These are phyloP conservation scores for Setaria italica DNA, from an alignment of 202 grass and related monocot genomes.

Conservation along the genomic window DNA sequence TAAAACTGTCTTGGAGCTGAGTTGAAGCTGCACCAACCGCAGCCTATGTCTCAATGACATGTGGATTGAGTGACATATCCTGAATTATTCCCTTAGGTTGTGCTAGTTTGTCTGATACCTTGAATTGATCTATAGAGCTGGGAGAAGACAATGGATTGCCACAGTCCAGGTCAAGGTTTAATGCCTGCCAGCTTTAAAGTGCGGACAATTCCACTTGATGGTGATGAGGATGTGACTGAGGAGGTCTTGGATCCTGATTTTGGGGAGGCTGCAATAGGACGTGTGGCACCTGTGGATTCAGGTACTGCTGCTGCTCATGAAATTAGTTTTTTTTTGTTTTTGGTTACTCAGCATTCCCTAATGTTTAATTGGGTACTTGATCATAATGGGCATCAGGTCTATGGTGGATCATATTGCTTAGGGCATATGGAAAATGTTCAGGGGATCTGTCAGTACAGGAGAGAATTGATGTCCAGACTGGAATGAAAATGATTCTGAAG, in stretches of 20 bases:
- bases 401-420: conserved; percentile 96
- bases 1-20: not conserved
- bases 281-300: conserved; percentile 97
- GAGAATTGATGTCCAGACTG: conserved; percentile 97
- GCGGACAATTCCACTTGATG: conserved; percentile 79
- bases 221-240: conserved; percentile 83
- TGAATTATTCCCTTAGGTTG: not conserved
- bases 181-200: conserved; percentile 99
- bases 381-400: conserved; percentile 60
- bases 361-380: conserved; percentile 27
- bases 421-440: conserved; percentile 94
- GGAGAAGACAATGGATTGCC: conserved; percentile 99
- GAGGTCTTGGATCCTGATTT: conserved; percentile 99
- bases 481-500: conserved; percentile 97
- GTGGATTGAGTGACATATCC: conserved; percentile 1
- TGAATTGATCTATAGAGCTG: conserved; percentile 69
- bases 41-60: not conserved
- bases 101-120: conserved; percentile 33
- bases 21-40: not conserved
- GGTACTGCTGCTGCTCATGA: conserved; percentile 48
- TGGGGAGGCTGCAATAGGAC: conserved; percentile 93
- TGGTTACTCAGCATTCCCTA: conserved; percentile 1
- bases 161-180: conserved; percentile 93
- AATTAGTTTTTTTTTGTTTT: conserved; percentile 14
- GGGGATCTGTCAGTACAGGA: conserved; percentile 89